Percentiles rank a stretch among this genome's conserved stretches.
These are phyloP conservation scores for Exophiala spinifera DNA, from an alignment of 2,329 filamentous ascomycete genomes.

Conservation along the genomic window DNA sequence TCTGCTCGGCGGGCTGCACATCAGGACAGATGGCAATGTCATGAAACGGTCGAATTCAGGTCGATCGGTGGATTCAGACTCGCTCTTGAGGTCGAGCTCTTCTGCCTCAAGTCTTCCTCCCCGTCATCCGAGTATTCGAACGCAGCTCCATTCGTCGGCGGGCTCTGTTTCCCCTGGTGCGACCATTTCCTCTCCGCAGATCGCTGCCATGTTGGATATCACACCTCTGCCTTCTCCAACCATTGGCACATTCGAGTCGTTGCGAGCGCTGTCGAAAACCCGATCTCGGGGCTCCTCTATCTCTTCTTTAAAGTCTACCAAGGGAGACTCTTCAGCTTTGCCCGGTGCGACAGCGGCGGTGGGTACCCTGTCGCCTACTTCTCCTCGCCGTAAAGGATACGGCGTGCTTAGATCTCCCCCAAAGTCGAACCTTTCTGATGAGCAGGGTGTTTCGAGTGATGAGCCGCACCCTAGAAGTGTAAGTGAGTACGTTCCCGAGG, in stretches of 20 bases:
- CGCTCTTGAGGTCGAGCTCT: conserved; percentile 38
- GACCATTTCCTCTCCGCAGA: conserved; percentile 67
- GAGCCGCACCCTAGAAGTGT: conserved; percentile 70
- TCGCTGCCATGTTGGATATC: conserved; percentile 72
- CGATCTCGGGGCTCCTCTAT: conserved; percentile 43
- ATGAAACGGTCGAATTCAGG: conserved; percentile 18
- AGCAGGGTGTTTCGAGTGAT: conserved; percentile 24
- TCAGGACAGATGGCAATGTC: conserved; percentile 25
- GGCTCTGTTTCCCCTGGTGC: conserved; percentile 60
- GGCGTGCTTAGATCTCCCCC: conserved; percentile 34
- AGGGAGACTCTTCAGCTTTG: conserved; percentile 22
- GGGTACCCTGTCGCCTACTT: conserved; percentile 20
- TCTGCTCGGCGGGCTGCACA: conserved; percentile 26
- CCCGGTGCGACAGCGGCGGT: conserved; percentile 2
- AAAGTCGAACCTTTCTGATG: conserved; percentile 15
- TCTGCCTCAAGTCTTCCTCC: conserved; percentile 44
- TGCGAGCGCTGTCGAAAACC: conserved; percentile 52
- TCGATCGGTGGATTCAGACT: conserved; percentile 31
- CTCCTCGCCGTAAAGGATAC: conserved; percentile 42
- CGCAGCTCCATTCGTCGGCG: conserved; percentile 40
- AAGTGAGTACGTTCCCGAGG: conserved; percentile 81
- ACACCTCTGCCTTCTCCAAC: conserved; percentile 77
- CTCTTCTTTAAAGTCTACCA: conserved; percentile 40
- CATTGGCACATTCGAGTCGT: conserved; percentile 65
- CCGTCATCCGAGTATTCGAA: conserved; percentile 45